phyloP scores from a whole-genome alignment of 2,329 filamentous ascomycete genomes.

The Albifimbria verrucaria region DNA sequence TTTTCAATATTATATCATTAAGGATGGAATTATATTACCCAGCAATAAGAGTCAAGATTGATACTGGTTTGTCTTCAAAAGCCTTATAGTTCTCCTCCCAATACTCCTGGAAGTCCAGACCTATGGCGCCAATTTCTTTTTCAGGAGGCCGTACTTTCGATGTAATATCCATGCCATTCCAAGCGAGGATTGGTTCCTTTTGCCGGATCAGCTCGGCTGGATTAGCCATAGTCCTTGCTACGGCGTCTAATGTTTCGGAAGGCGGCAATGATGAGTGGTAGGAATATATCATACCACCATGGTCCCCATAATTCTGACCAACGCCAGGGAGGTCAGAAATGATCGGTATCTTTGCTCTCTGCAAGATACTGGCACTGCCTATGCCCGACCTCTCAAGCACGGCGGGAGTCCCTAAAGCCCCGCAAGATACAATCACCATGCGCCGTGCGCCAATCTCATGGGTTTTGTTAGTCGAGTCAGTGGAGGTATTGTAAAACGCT shows the following conservation, averaged over 20 bases:
- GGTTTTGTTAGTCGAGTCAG: neutral
- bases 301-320: constrained; percentile 49
- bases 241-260: constrained; percentile 38
- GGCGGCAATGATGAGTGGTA: constrained; percentile 32
- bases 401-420: constrained; percentile 46
- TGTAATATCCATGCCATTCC: constrained; percentile 51
- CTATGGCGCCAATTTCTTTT: constrained; percentile 45
- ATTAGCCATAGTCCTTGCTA: constrained; percentile 44
- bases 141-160: constrained; percentile 52
- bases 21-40: neutral
- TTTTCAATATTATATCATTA: neutral
- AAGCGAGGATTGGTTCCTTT: constrained; percentile 48
- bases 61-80: constrained; percentile 38
- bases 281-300: constrained; percentile 47
- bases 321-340: constrained; percentile 45
- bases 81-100: constrained; percentile 50
- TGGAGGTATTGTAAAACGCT: neutral
- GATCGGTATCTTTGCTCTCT: constrained; percentile 39
- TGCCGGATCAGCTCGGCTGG: constrained; percentile 22
- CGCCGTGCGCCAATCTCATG: neutral
- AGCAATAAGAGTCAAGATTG: neutral
- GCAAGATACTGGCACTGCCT: constrained; percentile 44
- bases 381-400: constrained; percentile 60
- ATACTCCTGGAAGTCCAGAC: constrained; percentile 43
- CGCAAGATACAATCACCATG: constrained; percentile 24